Base-by-base conservation (phyloP, 371 early-diverging fungal genomes). In the Lichtheimia hyalospora region DNA sequence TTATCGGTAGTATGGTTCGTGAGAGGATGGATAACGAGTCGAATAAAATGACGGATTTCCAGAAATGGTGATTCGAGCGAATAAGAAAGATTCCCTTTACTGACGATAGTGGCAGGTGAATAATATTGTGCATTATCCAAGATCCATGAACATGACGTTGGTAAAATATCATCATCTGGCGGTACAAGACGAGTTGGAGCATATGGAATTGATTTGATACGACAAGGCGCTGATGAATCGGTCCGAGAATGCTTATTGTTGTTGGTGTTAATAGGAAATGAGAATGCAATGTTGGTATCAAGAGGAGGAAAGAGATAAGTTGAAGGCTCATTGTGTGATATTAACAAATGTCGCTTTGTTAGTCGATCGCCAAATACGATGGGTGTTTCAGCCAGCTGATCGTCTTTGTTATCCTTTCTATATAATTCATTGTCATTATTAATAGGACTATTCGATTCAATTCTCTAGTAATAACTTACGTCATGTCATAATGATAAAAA, bases 31-130 rank as follows among this genome's bases (percentile, higher is more conserved):
- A 74, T 61, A 0, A 68, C 52, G 13, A 74, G 20, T 14, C 71
- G 68, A 14, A 70, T 61, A 48, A 55, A 74, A 50, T 74, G 71
- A 18, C 67, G 49, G 18, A 74, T 61, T 2, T 54, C 54, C 8
- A 70, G 56, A 54, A 66, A 74, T 3, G 74, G 71, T 20, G 74
- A 70, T n/a, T 74, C 74, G 14, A 74, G 62, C 5, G 74, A 61
- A 52, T 65, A 63, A 8, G 54, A 61, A 21, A 70, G 49, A 27
- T 25, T 43, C 14, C 49, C 56, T 42, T 55, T 52, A 8, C 57
- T 43, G n/a, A 57, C 28, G 21, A 49, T 63, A 1, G 63, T 62
- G 12, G 52, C 25, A 21, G 43, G 50, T 62, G 51, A 48, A 43
- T 60, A 43, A 10, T 41, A 55, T 24, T 55, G 56, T n/a, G 60